phyloP scores from a whole-genome alignment of 495 filamentous ascomycete genomes.

The Penicillium goetzii region DNA sequence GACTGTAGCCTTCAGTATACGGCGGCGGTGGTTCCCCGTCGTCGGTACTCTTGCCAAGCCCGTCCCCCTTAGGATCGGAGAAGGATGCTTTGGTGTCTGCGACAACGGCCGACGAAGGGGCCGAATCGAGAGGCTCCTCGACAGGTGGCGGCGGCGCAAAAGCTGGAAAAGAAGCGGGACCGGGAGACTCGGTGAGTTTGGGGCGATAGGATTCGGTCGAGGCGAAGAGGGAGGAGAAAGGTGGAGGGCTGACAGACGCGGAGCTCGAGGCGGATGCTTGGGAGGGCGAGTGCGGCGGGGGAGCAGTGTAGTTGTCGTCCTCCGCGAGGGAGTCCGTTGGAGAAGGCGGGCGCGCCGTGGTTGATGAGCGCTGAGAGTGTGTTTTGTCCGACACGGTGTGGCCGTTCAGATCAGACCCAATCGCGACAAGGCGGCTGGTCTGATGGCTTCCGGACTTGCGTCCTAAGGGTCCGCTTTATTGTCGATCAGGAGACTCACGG shows the following conservation, averaged over 20 bases:
- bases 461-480: constrained; percentile 27
- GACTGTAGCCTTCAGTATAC: constrained; percentile 92
- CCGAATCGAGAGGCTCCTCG: constrained; percentile 50
- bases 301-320: constrained; percentile 57
- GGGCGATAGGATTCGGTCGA: constrained; percentile 47
- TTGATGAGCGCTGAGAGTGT: constrained; percentile 65
- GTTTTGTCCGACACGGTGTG: constrained; percentile 72
- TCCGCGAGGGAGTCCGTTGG: constrained; percentile 50
- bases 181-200: constrained; percentile 59
- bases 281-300: constrained; percentile 65
- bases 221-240: constrained; percentile 67
- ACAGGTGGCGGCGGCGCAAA: constrained; percentile 50
- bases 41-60: constrained; percentile 70
- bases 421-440: constrained; percentile 31
- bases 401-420: constrained; percentile 25
- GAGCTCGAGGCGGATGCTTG: constrained; percentile 66
- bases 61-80: constrained; percentile 74
- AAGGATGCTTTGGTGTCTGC: constrained; percentile 85
- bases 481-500: constrained; percentile 37
- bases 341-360: constrained; percentile 61
- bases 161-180: constrained; percentile 62
- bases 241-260: constrained; percentile 59
- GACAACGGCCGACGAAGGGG: constrained; percentile 58
- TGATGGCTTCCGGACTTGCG: constrained; percentile 32
- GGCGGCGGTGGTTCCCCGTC: constrained; percentile 92